Percentiles rank a stretch among this genome's conserved stretches.
These are phyloP conservation scores for Pythium apleroticum DNA, from an alignment of 352 stramenopile genomes.

Conservation along the genomic window DNA sequence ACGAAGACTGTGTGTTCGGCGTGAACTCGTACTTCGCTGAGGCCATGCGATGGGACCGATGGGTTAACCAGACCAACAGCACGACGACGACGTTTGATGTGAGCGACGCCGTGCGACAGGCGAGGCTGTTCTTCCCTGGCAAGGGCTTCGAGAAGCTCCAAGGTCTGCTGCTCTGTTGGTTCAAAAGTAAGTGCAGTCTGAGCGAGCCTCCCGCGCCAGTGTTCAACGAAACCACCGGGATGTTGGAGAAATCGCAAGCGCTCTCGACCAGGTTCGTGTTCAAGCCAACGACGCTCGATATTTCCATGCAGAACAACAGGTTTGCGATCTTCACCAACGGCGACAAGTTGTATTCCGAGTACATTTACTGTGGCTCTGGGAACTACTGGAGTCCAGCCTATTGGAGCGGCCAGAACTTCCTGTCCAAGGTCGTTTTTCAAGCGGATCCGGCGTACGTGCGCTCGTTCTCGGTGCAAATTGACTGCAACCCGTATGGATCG, in stretches of 20 bases:
- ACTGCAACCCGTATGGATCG: neutral
- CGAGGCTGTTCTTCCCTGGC: neutral
- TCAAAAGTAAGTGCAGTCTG: neutral
- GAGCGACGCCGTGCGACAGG: neutral
- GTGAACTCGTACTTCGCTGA: conserved; percentile 4
- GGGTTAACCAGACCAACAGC: neutral
- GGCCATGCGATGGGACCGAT: neutral
- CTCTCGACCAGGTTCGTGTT: neutral
- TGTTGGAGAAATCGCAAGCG: neutral
- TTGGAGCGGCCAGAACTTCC: neutral
- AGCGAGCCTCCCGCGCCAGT: neutral
- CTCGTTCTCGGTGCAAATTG: neutral
- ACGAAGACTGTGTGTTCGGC: neutral
- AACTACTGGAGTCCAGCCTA: neutral
- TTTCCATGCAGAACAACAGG: neutral
- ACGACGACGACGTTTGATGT: neutral
- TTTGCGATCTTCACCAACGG: neutral
- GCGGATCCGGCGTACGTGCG: neutral
- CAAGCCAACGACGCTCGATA: neutral
- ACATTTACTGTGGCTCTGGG: neutral
- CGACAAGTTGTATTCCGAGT: neutral
- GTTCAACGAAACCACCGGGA: neutral
- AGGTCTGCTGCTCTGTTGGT: neutral
- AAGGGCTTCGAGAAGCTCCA: neutral
- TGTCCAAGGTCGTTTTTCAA: neutral